Percentiles rank a stretch among this genome's conserved stretches.
phyloP scores from a whole-genome alignment of 2,329 filamentous ascomycete species.

The Aureobasidium namibiae region DNA sequence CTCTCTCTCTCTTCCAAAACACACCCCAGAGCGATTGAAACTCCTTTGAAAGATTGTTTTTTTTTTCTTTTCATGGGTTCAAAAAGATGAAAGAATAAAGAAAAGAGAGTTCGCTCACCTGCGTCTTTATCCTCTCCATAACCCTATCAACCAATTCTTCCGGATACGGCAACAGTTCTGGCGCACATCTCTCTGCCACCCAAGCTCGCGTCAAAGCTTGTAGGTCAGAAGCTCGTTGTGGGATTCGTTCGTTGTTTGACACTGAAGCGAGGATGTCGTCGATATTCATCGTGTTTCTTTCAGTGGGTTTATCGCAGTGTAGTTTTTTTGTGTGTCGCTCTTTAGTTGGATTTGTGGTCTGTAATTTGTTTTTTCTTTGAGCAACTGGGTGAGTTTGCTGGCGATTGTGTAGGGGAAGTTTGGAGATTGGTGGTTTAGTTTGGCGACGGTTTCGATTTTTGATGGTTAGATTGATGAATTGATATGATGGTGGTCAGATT shows the following conservation, averaged over 20 bases:
- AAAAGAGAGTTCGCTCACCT: background rate
- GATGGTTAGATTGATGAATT: background rate
- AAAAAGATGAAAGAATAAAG: background rate
- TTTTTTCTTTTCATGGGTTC: too few relatives aligned
- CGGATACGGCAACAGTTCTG: constrained; percentile 77
- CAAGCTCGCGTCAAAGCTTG: constrained; percentile 85
- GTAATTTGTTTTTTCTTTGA: too few relatives aligned
- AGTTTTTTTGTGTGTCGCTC: too few relatives aligned
- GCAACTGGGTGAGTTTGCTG: too few relatives aligned
- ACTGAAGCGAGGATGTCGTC: constrained; percentile 46
- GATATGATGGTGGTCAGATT: background rate
- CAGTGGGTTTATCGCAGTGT: background rate
- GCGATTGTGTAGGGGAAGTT: too few relatives aligned
- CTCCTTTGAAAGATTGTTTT: too few relatives aligned
- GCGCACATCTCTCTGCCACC: constrained; percentile 84
- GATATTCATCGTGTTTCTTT: constrained; percentile 34
- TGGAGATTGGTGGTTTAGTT: background rate
- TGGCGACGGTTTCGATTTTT: background rate
- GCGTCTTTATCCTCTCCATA: constrained; percentile 39
- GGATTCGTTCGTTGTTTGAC: constrained; percentile 34
- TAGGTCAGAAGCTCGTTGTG: constrained; percentile 62
- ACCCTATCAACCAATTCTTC: constrained; percentile 73
- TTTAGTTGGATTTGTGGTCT: too few relatives aligned
- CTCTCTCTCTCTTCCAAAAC: too few relatives aligned
- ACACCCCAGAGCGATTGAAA: too few relatives aligned